Evolutionary conservation across 176 grass and related monocot genomes (phyloP).

Genomic region (Phyllostachys edulis): DNA sequence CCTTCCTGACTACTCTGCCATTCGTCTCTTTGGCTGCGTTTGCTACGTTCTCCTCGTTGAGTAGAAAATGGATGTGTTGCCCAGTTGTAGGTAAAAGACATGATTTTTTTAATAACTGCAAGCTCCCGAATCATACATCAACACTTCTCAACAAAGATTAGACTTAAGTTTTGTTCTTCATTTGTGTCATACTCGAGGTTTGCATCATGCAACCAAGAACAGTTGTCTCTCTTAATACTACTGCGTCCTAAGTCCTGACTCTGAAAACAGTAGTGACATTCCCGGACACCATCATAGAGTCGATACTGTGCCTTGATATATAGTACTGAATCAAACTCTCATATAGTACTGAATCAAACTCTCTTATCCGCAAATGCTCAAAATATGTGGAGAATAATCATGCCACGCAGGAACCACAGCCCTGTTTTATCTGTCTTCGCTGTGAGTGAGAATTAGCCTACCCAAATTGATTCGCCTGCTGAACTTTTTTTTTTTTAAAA

Average conservation of each 20-base stretch:
- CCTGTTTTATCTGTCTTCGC: neutral
- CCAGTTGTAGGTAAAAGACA: neutral
- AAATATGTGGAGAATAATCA: neutral
- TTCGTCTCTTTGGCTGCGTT: too few relatives aligned
- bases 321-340: neutral
- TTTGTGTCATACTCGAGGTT: neutral
- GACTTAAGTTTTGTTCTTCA: neutral
- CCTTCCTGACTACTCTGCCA: too few relatives aligned
- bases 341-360: neutral
- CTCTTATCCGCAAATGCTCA: neutral
- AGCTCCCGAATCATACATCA: neutral
- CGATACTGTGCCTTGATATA: neutral
- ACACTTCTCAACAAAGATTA: neutral
- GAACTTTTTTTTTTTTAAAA: neutral
- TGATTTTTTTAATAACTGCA: too few relatives aligned
- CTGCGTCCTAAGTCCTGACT: neutral
- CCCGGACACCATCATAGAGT: neutral
- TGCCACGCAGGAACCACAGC: neutral
- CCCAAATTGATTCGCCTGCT: neutral
- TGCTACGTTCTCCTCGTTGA: too few relatives aligned
- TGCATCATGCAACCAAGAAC: neutral
- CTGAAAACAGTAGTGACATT: neutral
- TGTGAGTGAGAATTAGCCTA: constrained; percentile 1
- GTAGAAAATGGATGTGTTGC: neutral
- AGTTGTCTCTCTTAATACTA: neutral